Base-by-base conservation (phyloP, 1,284 basidiomycete genomes). In the Austroboletus rostrupii region DNA sequence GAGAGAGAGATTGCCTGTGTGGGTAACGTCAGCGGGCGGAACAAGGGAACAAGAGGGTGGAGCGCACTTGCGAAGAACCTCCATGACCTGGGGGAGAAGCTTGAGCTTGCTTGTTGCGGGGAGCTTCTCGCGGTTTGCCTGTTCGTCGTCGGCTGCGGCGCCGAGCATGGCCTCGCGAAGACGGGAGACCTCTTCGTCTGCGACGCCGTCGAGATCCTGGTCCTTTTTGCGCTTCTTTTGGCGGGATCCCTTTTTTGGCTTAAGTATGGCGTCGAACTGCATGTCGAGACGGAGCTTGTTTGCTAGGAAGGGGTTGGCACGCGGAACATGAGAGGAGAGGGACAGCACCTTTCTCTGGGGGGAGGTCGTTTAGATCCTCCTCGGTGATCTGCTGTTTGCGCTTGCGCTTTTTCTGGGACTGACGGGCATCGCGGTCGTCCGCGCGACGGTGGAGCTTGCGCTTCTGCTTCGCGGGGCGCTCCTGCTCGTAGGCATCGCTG, bases 1-100 rank as follows among this genome's bases (percentile, higher is more conserved):
- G 92, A 32, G 89, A 86, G 13, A 97, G 79, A 3, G 92, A 85
- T 26, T 84, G 81, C 69, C 90, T 93, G 60, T n/a, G 20, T 9
- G n/a, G 11, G 28, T 40, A 23, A 20, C 16, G 14, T 54, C 9
- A 52, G 46, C 26, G 1, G 20, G 13, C 0, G 12, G 10, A 12
- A 1, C 9, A 36, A 9, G 20, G 7, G 45, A 19, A 13, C 29
- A 11, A 7, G 10, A n/a, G 1, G 1, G 46, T 32, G 52, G 3
- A 28, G 42, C 90, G 54, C 62, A 95, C 95, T 97, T 98, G 70
- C 95, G 90, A 53, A 99, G 75, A 5, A 92, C 87, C n/a, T 90
- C 85, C 77, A 97, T 89, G 16, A 97, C 96, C 60, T 90, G 85
- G 16, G 87, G 84, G 21, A 99, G 74, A 63, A 97, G 77, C 50